These are phyloP conservation scores for Skeletonema potamos DNA, from an alignment of 108 stramenopile species.

Conservation along the genomic window DNA sequence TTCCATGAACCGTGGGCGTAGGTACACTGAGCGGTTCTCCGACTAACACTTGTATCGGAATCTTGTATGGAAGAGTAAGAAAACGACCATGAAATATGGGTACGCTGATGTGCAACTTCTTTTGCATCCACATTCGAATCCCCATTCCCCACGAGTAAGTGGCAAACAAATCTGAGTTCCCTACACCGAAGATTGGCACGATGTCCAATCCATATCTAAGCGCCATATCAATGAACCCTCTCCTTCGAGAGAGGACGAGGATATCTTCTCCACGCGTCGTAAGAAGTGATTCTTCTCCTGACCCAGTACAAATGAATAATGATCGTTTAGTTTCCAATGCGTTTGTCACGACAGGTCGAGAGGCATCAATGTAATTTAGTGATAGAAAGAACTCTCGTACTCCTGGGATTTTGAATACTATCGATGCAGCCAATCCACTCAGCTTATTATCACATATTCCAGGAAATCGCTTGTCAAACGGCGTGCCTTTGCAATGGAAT, in stretches of 20 bases:
- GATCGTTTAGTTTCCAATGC: constrained; percentile 24
- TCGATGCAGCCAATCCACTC: constrained; percentile 54
- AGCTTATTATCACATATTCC: constrained; percentile 37
- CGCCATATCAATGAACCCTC: constrained; percentile 49
- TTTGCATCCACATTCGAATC: constrained; percentile 51
- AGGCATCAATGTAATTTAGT: constrained; percentile 63
- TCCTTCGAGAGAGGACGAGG: constrained; percentile 40
- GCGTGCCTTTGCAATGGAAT: constrained; percentile 19
- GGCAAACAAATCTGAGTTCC: constrained; percentile 50
- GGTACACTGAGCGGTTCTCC: constrained; percentile 52
- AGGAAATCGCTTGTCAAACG: constrained; percentile 41
- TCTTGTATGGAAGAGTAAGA: constrained; percentile 42
- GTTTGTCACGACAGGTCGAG: constrained; percentile 42
- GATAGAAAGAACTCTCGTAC: constrained; percentile 60
- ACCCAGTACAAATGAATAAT: constrained; percentile 41
- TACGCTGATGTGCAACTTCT: constrained; percentile 50
- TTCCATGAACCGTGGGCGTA: constrained; percentile 23
- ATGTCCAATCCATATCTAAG: constrained; percentile 35
- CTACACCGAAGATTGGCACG: constrained; percentile 46
- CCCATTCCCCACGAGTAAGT: constrained; percentile 20
- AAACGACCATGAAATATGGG: constrained; percentile 50
- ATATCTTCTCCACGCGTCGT: constrained; percentile 36
- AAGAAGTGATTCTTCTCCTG: constrained; percentile 46
- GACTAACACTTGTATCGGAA: constrained; percentile 41
- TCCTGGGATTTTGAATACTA: constrained; percentile 63